A percentile compares a stretch with the other conserved stretches of the same genome.
Evolutionary conservation across 768 basidiomycete species (phyloP).

Genomic region (Termitomyces sp.): DNA sequence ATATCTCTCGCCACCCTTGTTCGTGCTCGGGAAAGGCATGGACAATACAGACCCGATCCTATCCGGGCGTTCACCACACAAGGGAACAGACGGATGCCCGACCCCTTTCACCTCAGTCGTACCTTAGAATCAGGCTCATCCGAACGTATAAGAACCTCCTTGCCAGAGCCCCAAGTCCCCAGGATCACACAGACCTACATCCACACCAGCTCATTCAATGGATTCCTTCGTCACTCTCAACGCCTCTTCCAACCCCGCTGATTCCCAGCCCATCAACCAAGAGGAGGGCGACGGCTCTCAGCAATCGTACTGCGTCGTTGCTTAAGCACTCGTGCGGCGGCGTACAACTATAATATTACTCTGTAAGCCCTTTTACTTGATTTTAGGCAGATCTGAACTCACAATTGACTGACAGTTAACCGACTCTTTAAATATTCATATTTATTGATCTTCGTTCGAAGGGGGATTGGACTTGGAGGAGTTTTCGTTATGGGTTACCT

Average conservation of each 20-base stretch:
- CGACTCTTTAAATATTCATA: neutral
- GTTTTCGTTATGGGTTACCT: neutral
- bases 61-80: neutral
- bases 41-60: neutral
- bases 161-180: neutral
- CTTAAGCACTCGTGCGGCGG: neutral
- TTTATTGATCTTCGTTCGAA: neutral
- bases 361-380: neutral
- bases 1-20: neutral
- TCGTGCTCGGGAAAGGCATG: neutral
- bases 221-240: slow-evolving; percentile 1
- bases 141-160: neutral
- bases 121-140: no score
- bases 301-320: neutral
- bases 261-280: neutral
- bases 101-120: no score
- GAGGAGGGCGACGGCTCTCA: neutral
- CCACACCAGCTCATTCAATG: neutral
- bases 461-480: neutral
- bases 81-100: neutral
- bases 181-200: neutral
- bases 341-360: neutral
- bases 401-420: neutral
- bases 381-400: neutral
- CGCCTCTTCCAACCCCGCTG: neutral